Conservation (phyloP, 371 early-diverging fungal genomes). For the Furculomyces boomerangus region DNA sequence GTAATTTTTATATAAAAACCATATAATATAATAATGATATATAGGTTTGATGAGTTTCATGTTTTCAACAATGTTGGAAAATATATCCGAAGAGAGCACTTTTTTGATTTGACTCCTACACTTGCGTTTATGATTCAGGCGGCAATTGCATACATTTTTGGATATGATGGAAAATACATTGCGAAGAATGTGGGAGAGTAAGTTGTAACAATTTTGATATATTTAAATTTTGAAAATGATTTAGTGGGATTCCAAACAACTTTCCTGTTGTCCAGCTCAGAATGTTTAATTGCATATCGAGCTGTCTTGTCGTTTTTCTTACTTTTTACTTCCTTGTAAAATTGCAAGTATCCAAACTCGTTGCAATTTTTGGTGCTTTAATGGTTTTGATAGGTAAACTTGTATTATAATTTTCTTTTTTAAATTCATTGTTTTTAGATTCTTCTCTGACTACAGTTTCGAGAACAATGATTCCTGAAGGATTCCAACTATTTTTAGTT, state of each 20-base stretch:
- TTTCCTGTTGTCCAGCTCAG: neutral
- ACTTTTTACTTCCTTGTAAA: neutral
- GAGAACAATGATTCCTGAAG: neutral
- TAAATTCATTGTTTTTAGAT: neutral
- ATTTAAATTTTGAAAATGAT: neutral
- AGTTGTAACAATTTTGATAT: neutral
- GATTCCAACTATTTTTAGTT: neutral
- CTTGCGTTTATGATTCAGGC: neutral
- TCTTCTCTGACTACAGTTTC: neutral
- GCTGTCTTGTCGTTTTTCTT: neutral
- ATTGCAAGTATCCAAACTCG: neutral
- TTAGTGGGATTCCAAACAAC: neutral
- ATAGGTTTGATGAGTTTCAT: slow-evolving; percentile 1
- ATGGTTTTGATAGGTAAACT: neutral
- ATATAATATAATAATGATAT: too few relatives aligned
- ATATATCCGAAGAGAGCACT: neutral
- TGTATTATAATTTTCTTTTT: neutral
- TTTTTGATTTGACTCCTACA: neutral
- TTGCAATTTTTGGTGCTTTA: neutral
- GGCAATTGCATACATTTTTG: neutral
- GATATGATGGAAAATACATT: neutral
- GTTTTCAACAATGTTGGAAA: neutral
- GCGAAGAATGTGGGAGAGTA: neutral
- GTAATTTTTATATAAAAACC: too few relatives aligned
- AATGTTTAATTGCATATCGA: neutral